These are phyloP conservation scores for Ophiostoma piceae DNA, from an alignment of 2,329 filamentous ascomycete species.

Conservation along the genomic window DNA sequence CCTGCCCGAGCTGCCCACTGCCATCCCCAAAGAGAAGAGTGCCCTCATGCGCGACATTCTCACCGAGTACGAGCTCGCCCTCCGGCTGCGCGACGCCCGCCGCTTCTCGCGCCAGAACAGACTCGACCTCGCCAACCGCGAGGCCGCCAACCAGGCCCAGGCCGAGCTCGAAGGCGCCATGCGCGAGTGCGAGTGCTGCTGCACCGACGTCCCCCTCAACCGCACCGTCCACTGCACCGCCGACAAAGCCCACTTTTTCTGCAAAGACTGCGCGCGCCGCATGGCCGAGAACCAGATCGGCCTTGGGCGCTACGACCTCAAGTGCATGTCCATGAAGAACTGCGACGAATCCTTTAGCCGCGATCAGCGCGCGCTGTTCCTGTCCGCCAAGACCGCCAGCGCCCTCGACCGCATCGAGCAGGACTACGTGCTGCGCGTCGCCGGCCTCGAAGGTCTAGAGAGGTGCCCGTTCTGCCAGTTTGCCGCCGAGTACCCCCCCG, in stretches of 20 bases:
- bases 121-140: constrained; percentile 33
- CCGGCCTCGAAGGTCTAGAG: constrained; percentile 65
- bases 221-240: constrained; percentile 63
- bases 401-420: constrained; percentile 68
- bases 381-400: constrained; percentile 53
- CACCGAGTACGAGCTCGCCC: constrained; percentile 39
- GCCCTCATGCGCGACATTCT: constrained; percentile 33
- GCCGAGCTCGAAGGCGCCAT: constrained; percentile 48
- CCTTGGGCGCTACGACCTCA: constrained; percentile 59
- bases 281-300: constrained; percentile 67
- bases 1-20: constrained; percentile 26
- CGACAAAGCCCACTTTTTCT: constrained; percentile 56
- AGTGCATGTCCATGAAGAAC: constrained; percentile 64
- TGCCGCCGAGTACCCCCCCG: constrained; percentile 65
- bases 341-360: constrained; percentile 49
- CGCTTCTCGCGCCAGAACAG: constrained; percentile 27
- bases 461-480: constrained; percentile 79
- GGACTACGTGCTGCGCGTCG: constrained; percentile 61
- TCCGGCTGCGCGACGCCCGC: constrained; percentile 30
- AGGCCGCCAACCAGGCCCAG: constrained; percentile 39
- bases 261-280: constrained; percentile 57
- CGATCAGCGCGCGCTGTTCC: constrained; percentile 50
- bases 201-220: constrained; percentile 58
- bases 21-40: constrained; percentile 22
- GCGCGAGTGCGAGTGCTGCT: constrained; percentile 70